Conservation (phyloP, 495 filamentous ascomycete genomes). For the Penicillium antarcticum region DNA sequence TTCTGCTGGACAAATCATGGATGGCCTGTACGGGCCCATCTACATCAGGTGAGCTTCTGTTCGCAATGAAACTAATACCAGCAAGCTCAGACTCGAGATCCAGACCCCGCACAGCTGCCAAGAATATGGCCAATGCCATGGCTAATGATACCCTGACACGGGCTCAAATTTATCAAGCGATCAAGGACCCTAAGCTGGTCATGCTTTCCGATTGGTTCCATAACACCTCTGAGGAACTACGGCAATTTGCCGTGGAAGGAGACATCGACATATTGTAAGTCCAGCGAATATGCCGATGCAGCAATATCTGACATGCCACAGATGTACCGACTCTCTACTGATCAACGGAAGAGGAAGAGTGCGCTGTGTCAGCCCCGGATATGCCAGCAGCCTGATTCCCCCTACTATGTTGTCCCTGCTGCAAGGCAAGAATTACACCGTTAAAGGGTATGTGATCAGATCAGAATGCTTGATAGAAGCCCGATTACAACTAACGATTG, state of each 20-base stretch:
- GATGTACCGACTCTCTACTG: constrained; percentile 38
- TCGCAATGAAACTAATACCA: constrained; percentile 15
- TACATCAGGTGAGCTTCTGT: constrained; percentile 21
- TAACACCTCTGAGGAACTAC: constrained; percentile 27
- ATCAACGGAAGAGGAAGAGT: constrained; percentile 47
- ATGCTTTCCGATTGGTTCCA: constrained; percentile 43
- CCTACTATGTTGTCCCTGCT: constrained; percentile 25
- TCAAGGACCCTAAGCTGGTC: constrained; percentile 24
- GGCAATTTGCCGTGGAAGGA: background rate
- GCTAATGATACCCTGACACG: constrained; percentile 14
- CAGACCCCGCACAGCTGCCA: background rate
- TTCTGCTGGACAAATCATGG: constrained; percentile 32
- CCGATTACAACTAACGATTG: background rate
- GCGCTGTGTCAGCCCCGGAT: constrained; percentile 28
- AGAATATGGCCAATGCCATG: background rate
- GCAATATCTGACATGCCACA: background rate
- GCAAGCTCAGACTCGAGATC: background rate
- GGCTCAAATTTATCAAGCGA: constrained; percentile 28
- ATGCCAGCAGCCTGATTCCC: constrained; percentile 24
- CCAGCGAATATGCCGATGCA: background rate
- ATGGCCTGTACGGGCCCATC: constrained; percentile 44
- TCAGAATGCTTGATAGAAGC: background rate
- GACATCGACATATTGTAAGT: constrained; percentile 3
- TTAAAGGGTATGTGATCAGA: constrained; percentile 1
- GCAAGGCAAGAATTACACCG: background rate